These are phyloP conservation scores for Artemisia annua DNA, from an alignment of 129 eudicot genomes.

Conservation along the genomic window DNA sequence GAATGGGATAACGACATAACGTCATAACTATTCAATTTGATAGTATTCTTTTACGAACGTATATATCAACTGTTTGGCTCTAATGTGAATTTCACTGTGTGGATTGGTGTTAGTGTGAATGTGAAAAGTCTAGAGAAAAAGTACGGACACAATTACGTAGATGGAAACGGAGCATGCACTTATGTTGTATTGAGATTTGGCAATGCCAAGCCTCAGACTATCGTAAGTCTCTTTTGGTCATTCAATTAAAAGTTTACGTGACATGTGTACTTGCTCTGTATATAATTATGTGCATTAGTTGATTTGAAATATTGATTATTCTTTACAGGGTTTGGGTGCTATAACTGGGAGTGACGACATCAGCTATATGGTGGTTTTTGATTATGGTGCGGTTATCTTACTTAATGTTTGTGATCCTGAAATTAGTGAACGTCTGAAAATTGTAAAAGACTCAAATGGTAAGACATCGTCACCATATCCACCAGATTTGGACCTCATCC, in stretches of 20 bases:
- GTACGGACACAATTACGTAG: conserved; percentile 63
- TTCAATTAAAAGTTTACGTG: not conserved
- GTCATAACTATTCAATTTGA: too few species aligned
- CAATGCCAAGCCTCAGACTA: conserved; percentile 47
- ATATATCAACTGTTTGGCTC: too few species aligned
- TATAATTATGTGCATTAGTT: not conserved
- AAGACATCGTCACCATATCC: too few species aligned
- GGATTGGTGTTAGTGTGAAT: too few species aligned
- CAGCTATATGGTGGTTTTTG: conserved; percentile 85
- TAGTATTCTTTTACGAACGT: too few species aligned
- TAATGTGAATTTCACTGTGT: too few species aligned
- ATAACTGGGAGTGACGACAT: conserved; percentile 62
- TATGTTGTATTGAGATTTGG: conserved; percentile 80
- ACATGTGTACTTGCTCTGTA: too few species aligned
- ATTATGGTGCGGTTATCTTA: conserved; percentile 87
- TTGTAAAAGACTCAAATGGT: conserved; percentile 61
- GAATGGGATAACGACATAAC: too few species aligned
- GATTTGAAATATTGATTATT: not conserved
- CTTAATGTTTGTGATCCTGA: conserved; percentile 81
- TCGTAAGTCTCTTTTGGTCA: conserved; percentile 42
- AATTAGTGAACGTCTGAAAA: conserved; percentile 66
- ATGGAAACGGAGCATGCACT: conserved; percentile 68
- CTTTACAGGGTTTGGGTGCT: conserved; percentile 57
- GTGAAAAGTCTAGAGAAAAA: conserved; percentile 68
- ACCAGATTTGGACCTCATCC: too few species aligned